A percentile compares a stretch with the other conserved stretches of the same genome.
Conservation (phyloP, 1,139 yeast species). For the Nakaseomyces uthaithaninus region DNA sequence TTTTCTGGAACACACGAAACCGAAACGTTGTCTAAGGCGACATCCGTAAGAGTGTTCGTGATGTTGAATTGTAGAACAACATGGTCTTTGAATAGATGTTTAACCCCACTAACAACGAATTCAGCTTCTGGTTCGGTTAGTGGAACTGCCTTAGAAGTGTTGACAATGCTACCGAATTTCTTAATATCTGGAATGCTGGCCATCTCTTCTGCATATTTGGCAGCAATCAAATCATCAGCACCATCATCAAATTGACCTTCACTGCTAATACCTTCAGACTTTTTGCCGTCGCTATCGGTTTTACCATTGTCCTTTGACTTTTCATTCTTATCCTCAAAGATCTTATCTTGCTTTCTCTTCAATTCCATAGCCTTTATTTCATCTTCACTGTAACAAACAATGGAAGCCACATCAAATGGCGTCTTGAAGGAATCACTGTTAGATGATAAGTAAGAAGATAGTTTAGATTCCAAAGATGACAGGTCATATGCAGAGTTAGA, state of each 20-base stretch:
- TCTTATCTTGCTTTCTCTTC: conserved; percentile 38
- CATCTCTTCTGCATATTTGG: conserved; percentile 61
- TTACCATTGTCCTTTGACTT: conserved; percentile 14
- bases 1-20: conserved; percentile 47
- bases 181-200: conserved; percentile 58
- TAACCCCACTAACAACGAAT: conserved; percentile 76
- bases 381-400: conserved; percentile 47
- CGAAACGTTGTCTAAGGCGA: conserved; percentile 71
- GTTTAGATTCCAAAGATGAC: conserved; percentile 65
- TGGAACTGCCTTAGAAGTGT: conserved; percentile 58
- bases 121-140: conserved; percentile 92
- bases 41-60: conserved; percentile 74
- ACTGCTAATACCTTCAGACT: conserved; percentile 15
- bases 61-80: conserved; percentile 80
- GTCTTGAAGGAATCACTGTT: conserved; percentile 48
- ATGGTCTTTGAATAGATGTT: conserved; percentile 71
- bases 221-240: conserved; percentile 38
- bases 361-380: conserved; percentile 42
- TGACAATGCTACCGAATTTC: conserved; percentile 63
- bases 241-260: conserved; percentile 26
- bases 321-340: conserved; percentile 25
- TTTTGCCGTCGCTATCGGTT: conserved; percentile 19
- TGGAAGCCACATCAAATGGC: conserved; percentile 63
- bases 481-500: conserved; percentile 67
- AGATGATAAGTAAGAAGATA: conserved; percentile 63